phyloP scores from a whole-genome alignment of 148 eudicot species.

The Chenopodium quinoa region DNA sequence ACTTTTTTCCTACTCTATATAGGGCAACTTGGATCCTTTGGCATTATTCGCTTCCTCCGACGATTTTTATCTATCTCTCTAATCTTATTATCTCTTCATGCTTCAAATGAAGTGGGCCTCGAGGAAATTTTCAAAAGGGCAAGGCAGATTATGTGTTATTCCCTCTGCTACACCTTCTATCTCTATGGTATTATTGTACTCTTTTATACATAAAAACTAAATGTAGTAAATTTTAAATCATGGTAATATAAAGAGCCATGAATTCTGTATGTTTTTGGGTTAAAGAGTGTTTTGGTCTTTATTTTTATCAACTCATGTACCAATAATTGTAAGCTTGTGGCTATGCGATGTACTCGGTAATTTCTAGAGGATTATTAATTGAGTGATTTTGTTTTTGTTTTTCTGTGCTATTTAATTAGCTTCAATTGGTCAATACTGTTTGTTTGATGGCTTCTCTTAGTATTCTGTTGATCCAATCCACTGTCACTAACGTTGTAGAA shows the following conservation, averaged over 20 bases:
- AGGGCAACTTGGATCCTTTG: constrained; percentile 48
- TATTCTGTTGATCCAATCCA: background rate
- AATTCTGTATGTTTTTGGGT: background rate
- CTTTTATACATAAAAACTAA: background rate
- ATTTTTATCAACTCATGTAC: background rate
- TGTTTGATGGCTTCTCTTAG: background rate
- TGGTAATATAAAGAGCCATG: background rate
- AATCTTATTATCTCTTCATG: constrained; percentile 16
- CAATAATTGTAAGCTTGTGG: background rate
- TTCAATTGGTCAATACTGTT: background rate
- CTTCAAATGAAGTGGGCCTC: constrained; percentile 38
- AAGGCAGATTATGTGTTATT: constrained; percentile 32
- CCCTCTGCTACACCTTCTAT: constrained; percentile 13
- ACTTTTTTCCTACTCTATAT: constrained; percentile 4
- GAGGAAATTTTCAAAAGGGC: constrained; percentile 33
- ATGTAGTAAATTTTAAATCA: constrained; percentile 1
- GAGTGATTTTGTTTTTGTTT: background rate
- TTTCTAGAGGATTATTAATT: background rate
- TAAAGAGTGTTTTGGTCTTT: background rate
- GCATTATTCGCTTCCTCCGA: constrained; percentile 31
- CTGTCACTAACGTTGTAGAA: background rate
- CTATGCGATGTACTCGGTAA: background rate
- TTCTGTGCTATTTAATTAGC: background rate
- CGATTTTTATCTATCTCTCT: background rate
- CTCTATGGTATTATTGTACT: background rate